A percentile compares a stretch with the other conserved stretches of the same genome.
phyloP scores from a whole-genome alignment of 495 filamentous ascomycete genomes.

The Penicillium subrubescens region DNA sequence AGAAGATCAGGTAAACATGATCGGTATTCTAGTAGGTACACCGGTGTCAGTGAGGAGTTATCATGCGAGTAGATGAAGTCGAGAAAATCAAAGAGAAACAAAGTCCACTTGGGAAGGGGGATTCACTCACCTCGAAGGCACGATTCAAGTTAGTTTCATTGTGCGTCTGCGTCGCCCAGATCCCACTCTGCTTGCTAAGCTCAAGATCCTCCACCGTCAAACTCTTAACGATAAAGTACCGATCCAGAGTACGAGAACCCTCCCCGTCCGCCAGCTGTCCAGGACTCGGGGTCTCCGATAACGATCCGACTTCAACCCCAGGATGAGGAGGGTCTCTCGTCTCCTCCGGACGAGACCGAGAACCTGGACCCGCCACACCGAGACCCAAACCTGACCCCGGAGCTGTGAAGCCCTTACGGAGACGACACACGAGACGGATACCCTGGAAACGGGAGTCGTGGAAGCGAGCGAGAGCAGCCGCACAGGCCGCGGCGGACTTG shows the following conservation, averaged over 20 bases:
- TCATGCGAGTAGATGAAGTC: neutral
- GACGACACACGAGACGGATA: constrained; percentile 85
- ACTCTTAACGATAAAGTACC: constrained; percentile 93
- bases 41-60: neutral
- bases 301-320: constrained; percentile 21
- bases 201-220: constrained; percentile 93
- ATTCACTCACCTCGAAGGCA: constrained; percentile 72
- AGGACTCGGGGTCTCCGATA: constrained; percentile 5
- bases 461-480: constrained; percentile 77
- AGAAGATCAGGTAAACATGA: constrained; percentile 95
- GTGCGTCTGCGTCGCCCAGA: constrained; percentile 94
- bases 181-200: constrained; percentile 79
- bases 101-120: neutral
- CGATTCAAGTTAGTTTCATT: constrained; percentile 84
- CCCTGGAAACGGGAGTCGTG: constrained; percentile 91
- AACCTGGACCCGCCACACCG: neutral
- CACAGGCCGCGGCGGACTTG: constrained; percentile 74
- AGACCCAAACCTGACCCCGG: constrained; percentile 34
- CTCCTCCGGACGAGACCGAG: constrained; percentile 9
- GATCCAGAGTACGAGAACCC: constrained; percentile 52
- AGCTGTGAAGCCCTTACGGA: constrained; percentile 61
- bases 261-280: neutral
- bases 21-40: constrained; percentile 61
- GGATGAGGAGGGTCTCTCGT: constrained; percentile 22
- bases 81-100: neutral